Evolutionary conservation across 495 filamentous ascomycete genomes (phyloP).

Genomic region (Neurospora sp.): DNA sequence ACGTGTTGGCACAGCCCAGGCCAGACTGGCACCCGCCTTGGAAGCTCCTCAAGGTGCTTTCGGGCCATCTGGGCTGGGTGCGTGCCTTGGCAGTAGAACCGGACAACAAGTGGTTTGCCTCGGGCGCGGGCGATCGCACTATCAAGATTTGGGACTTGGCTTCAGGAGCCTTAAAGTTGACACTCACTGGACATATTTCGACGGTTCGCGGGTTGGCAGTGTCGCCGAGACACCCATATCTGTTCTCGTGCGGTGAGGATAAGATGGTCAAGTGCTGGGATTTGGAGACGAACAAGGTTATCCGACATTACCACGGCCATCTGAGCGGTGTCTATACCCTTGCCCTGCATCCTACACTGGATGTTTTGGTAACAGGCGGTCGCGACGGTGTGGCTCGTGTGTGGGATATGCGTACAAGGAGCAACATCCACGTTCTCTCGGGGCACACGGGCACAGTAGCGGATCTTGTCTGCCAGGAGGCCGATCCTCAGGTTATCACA

Average conservation of each 20-base stretch:
- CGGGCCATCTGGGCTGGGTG: constrained; percentile 95
- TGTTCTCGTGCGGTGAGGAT: constrained; percentile 96
- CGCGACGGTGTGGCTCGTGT: constrained; percentile 89
- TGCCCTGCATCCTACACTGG: constrained; percentile 81
- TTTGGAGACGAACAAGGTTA: constrained; percentile 96
- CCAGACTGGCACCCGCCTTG: constrained; percentile 96
- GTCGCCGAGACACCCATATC: constrained; percentile 87
- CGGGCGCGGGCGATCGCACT: constrained; percentile 88
- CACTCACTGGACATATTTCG: constrained; percentile 93
- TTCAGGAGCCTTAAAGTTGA: constrained; percentile 68
- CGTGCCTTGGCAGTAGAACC: constrained; percentile 84
- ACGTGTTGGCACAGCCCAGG: constrained; percentile 53
- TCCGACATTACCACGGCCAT: constrained; percentile 96
- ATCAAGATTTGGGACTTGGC: constrained; percentile 99
- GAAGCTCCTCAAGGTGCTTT: constrained; percentile 98
- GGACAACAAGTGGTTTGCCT: constrained; percentile 95
- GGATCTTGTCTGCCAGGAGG: constrained; percentile 85
- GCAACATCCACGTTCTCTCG: constrained; percentile 85
- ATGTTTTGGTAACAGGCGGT: constrained; percentile 89
- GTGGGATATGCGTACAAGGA: constrained; percentile 97
- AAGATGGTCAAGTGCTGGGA: constrained; percentile 99
- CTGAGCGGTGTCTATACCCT: constrained; percentile 93
- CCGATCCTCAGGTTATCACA: constrained; percentile 90
- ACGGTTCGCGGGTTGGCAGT: constrained; percentile 91
- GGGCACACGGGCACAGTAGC: constrained; percentile 88